Evolutionary conservation across 352 stramenopile species (phyloP).

Genomic region (Pythium pectinolyticum): DNA sequence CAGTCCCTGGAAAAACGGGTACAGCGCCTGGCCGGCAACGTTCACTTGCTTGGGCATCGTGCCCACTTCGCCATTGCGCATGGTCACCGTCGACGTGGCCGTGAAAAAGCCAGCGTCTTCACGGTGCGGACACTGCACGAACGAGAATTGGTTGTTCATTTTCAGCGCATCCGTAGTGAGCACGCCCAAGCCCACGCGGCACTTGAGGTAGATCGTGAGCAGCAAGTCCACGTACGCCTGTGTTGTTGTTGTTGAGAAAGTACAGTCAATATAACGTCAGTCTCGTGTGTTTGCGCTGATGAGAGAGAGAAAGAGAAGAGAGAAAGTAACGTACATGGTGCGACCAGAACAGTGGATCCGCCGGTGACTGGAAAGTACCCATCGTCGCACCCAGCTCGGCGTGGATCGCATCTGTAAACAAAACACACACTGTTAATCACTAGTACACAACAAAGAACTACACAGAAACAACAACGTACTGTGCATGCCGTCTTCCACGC

Average conservation of each 20-base stretch:
- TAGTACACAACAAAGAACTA: too few species aligned
- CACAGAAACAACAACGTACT: slow-evolving; percentile 37
- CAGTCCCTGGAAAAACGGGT: slow-evolving; percentile 27
- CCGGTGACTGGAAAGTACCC: slow-evolving; percentile 44
- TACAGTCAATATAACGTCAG: background rate
- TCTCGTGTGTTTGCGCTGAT: background rate
- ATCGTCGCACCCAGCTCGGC: slow-evolving; percentile 42
- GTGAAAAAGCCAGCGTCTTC: slow-evolving; percentile 23
- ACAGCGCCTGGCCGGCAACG: slow-evolving; percentile 18
- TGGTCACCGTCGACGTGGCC: slow-evolving; percentile 21
- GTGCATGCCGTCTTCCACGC: slow-evolving; percentile 47
- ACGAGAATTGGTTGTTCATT: slow-evolving; percentile 27
- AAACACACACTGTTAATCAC: too few species aligned
- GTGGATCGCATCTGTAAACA: slow-evolving; percentile 44
- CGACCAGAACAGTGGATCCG: slow-evolving; percentile 56
- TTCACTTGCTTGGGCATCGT: slow-evolving; percentile 21
- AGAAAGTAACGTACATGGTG: slow-evolving; percentile 37
- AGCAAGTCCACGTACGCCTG: slow-evolving; percentile 44
- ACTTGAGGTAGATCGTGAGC: slow-evolving; percentile 59
- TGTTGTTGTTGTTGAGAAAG: too few species aligned
- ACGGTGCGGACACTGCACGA: slow-evolving; percentile 31
- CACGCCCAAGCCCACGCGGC: slow-evolving; percentile 26
- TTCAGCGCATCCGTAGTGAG: slow-evolving; percentile 37
- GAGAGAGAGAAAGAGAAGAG: background rate
- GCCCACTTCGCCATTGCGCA: slow-evolving; percentile 35